Base-by-base conservation (phyloP, 2,329 filamentous ascomycete genomes). In the Torrubiellomyces zombiae region DNA sequence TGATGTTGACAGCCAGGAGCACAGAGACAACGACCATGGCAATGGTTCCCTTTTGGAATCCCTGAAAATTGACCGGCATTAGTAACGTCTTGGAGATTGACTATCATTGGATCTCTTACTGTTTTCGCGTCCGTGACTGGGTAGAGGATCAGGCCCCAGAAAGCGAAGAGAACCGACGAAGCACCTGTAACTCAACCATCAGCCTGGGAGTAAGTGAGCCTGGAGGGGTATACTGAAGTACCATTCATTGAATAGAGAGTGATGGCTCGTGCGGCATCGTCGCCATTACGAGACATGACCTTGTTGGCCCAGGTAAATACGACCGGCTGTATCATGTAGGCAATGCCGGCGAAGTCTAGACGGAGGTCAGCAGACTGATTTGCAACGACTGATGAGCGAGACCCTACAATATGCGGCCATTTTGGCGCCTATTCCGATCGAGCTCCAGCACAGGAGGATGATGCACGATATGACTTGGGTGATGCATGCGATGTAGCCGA, bases 231-330 rank as follows among this genome's bases (percentile, higher is more conserved):
- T n/a, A n/a, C n/a, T n/a, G n/a, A n/a, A n/a, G n/a, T n/a, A 24
- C 48, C 43, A 21, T 49, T 51, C 50, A 55, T 54, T 8, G 42
- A 36, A 16, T 50, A 52, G 1, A 55, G 34, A 4, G 47, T 48
- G 3, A 55, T 36, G 5, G 42, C 46, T 18, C 51, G 33, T 3
- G 43, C 37, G 2, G 51, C 48, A 29, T 56, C 49, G 14, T 55
- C 51, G 9, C 50, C 50, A 4, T 33, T 34, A 2, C 51, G 39
- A 25, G 47, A 41, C 1, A 46, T 38, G 9, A 55, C 47, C 10
- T 47, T 40, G 27, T 45, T 56, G 0, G 51, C 50, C 51, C 51
- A 55, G 2, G 43, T 48, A 17, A 51, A 55, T n/a, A 53, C 26
- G 9, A 53, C 34, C 0, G 50, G 51, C 10, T 55, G 50, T 13